Evolutionary conservation across 1,139 yeast genomes (phyloP).

Genomic region (Blastobotrys indianensis): DNA sequence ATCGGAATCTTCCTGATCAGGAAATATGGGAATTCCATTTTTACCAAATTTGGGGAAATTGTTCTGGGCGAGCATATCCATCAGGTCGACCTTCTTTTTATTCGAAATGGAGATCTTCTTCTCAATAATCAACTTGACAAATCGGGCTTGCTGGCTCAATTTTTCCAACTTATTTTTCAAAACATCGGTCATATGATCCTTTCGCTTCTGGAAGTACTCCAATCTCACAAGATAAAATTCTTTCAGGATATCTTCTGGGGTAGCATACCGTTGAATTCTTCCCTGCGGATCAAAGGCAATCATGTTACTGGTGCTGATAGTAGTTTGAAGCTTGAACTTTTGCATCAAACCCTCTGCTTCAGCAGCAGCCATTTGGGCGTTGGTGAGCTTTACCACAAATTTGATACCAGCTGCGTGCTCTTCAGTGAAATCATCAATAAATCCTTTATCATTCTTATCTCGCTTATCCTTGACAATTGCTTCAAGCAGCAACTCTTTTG

Average conservation of each 20-base stretch:
- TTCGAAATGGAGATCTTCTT: conserved; percentile 64
- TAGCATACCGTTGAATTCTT: conserved; percentile 74
- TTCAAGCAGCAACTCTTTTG: conserved; percentile 75
- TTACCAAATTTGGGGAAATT: conserved; percentile 76
- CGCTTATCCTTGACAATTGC: conserved; percentile 43
- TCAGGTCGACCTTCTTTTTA: conserved; percentile 59
- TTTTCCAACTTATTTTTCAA: conserved; percentile 70
- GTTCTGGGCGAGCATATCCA: conserved; percentile 53
- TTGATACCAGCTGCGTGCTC: conserved; percentile 80
- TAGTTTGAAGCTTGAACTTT: conserved; percentile 69
- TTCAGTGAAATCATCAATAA: conserved; percentile 95
- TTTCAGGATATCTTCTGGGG: conserved; percentile 66
- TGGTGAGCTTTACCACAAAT: conserved; percentile 67
- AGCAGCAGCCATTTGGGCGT: conserved; percentile 80
- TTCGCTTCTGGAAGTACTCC: conserved; percentile 86
- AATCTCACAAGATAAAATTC: conserved; percentile 85
- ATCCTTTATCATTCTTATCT: conserved; percentile 44
- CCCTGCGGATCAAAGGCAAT: conserved; percentile 95
- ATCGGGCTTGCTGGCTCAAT: conserved; percentile 79
- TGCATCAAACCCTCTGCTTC: conserved; percentile 69
- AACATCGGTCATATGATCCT: conserved; percentile 66
- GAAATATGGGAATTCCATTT: conserved; percentile 52
- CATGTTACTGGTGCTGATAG: conserved; percentile 76
- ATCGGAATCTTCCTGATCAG: conserved; percentile 27
- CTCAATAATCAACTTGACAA: conserved; percentile 85